Evolutionary conservation across 352 stramenopile genomes (phyloP).

Genomic region (Phytopythium montanum): DNA sequence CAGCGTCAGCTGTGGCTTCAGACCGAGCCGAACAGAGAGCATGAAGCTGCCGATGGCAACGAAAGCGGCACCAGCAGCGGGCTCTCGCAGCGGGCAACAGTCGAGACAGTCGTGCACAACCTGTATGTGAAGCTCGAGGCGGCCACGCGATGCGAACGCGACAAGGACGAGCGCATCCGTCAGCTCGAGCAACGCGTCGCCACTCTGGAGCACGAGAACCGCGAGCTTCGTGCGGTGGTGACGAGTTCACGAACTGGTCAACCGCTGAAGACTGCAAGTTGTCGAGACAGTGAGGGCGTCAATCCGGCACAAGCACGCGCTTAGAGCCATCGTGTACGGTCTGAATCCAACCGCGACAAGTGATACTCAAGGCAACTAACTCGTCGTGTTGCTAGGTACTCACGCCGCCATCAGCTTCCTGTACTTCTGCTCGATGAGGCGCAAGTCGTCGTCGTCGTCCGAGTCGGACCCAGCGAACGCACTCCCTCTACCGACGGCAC

Average conservation of each 20-base stretch:
- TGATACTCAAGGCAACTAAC: background rate
- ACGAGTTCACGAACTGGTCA: background rate
- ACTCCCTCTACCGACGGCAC: background rate
- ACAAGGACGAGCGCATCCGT: conserved; percentile 17
- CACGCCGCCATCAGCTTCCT: conserved; percentile 34
- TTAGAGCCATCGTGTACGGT: background rate
- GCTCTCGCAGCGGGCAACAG: conserved; percentile 19
- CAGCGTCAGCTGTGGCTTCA: background rate
- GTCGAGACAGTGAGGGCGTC: background rate
- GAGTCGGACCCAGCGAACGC: conserved; percentile 39
- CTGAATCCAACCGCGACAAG: background rate
- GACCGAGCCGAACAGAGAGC: background rate
- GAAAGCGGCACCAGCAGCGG: conserved; percentile 11
- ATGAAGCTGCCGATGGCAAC: conserved; percentile 3
- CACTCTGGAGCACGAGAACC: conserved; percentile 16
- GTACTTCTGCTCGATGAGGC: conserved; percentile 78
- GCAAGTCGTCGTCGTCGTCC: conserved; percentile 72
- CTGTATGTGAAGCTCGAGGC: conserved; percentile 22
- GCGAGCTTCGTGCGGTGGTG: background rate
- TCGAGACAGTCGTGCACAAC: conserved; percentile 29
- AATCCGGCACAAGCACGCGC: background rate
- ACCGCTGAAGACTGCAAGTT: background rate
- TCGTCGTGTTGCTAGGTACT: background rate
- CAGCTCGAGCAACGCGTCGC: conserved; percentile 20
- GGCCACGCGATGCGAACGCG: background rate